A percentile compares a stretch with the other conserved stretches of the same genome.
phyloP scores from a whole-genome alignment of 2,329 filamentous ascomycete species.

The Aspergillus jensenii region DNA sequence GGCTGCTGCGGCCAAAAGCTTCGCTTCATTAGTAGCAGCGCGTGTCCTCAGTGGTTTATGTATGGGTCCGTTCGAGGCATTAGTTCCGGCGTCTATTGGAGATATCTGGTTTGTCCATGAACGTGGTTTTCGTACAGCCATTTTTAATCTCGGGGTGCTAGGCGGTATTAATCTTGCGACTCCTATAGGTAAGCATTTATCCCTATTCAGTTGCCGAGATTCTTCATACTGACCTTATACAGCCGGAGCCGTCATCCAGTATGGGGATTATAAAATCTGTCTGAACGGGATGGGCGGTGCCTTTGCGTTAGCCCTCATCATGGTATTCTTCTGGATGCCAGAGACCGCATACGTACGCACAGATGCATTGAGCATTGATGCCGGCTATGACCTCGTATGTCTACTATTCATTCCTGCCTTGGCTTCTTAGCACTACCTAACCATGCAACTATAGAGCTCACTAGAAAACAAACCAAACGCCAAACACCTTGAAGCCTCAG shows the following conservation, averaged over 20 bases:
- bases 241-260: constrained; percentile 43
- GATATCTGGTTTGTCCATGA: constrained; percentile 49
- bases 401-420: background rate
- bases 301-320: constrained; percentile 37
- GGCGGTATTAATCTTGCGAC: constrained; percentile 45
- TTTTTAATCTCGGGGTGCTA: constrained; percentile 45
- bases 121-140: constrained; percentile 39
- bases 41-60: constrained; percentile 37
- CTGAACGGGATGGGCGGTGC: constrained; percentile 41
- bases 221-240: background rate
- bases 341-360: constrained; percentile 39
- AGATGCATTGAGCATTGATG: constrained; percentile 38
- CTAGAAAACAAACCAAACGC: constrained; percentile 20
- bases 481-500: constrained; percentile 23
- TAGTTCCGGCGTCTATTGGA: constrained; percentile 42
- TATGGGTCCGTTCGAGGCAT: constrained; percentile 42
- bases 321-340: constrained; percentile 46
- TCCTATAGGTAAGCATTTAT: constrained; percentile 34
- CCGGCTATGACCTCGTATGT: constrained; percentile 26
- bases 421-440: background rate
- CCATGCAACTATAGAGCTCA: background rate
- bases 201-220: background rate
- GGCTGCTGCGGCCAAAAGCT: constrained; percentile 8
- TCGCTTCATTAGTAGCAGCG: constrained; percentile 17
- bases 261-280: constrained; percentile 33